Percentiles rank a stretch among this genome's conserved stretches.
Evolutionary conservation across 1,139 yeast genomes (phyloP).

Genomic region (Geotrichum cucujoidarum): DNA sequence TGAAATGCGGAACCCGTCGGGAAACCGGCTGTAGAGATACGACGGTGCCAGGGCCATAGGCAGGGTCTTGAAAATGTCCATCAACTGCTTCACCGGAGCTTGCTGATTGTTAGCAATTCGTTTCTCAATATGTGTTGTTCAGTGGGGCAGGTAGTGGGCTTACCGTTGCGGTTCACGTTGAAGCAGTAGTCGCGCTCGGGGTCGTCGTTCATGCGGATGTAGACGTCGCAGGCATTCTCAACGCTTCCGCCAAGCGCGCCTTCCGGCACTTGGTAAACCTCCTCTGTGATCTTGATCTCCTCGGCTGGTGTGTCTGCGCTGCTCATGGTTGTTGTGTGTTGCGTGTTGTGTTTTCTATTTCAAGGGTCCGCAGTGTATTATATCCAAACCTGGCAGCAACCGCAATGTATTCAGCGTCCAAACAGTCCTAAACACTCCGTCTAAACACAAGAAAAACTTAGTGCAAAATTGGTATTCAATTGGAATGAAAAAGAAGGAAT

Average conservation of each 20-base stretch:
- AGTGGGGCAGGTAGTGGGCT: neutral
- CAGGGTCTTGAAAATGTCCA: slow-evolving; percentile 55
- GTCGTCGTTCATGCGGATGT: slow-evolving; percentile 80
- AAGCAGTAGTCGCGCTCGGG: slow-evolving; percentile 86
- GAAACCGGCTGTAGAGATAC: slow-evolving; percentile 60
- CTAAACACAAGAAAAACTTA: no score
- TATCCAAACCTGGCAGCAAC: no score
- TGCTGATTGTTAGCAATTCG: neutral
- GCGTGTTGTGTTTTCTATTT: no score
- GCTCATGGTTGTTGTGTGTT: neutral
- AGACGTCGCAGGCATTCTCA: slow-evolving; percentile 49
- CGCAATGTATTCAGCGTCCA: no score
- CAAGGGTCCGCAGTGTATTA: no score
- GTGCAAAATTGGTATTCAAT: no score
- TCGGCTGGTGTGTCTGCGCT: neutral
- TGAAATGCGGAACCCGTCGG: slow-evolving; percentile 64
- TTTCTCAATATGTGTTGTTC: slow-evolving; percentile 35
- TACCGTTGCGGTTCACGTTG: slow-evolving; percentile 49
- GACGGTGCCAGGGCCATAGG: slow-evolving; percentile 80
- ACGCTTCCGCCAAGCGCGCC: slow-evolving; percentile 9
- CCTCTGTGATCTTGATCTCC: neutral
- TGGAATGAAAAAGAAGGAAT: no score
- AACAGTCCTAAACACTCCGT: no score
- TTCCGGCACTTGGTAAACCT: neutral
- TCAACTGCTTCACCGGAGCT: slow-evolving; percentile 51